These are phyloP conservation scores for Lasiodiplodia sp. DNA, from an alignment of 2,329 filamentous ascomycete species.

Conservation along the genomic window DNA sequence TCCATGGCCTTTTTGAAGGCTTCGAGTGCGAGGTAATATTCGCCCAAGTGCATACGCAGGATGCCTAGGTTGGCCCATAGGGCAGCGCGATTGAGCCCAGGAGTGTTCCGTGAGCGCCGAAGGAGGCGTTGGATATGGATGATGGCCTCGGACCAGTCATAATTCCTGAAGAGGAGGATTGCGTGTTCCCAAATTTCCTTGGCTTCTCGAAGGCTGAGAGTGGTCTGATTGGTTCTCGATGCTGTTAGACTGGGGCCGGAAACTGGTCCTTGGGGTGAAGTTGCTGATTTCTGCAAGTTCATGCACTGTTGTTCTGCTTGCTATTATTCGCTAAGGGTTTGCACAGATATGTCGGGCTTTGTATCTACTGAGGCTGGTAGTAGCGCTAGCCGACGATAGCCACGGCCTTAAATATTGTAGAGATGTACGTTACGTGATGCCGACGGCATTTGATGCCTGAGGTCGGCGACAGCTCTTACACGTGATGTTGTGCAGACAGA, in stretches of 20 bases:
- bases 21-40: slow-evolving; percentile 17
- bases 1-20: slow-evolving; percentile 23
- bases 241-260: background rate
- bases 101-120: slow-evolving; percentile 2
- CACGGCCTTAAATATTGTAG: background rate
- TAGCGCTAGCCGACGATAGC: background rate
- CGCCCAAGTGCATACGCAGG: slow-evolving; percentile 24
- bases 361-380: background rate
- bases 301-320: background rate
- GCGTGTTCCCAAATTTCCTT: slow-evolving; percentile 21
- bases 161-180: slow-evolving; percentile 20
- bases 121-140: slow-evolving; percentile 18
- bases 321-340: background rate
- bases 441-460: background rate
- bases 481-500: background rate
- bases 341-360: background rate
- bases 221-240: background rate
- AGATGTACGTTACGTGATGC: background rate
- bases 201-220: slow-evolving; percentile 16
- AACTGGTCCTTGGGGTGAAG: background rate
- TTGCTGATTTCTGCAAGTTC: slow-evolving; percentile 14
- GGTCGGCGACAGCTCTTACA: background rate
- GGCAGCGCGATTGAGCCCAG: slow-evolving; percentile 7
- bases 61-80: slow-evolving; percentile 30
- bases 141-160: slow-evolving; percentile 23